These are phyloP conservation scores for Somion occarium DNA, from an alignment of 1,284 basidiomycete genomes.

Conservation along the genomic window DNA sequence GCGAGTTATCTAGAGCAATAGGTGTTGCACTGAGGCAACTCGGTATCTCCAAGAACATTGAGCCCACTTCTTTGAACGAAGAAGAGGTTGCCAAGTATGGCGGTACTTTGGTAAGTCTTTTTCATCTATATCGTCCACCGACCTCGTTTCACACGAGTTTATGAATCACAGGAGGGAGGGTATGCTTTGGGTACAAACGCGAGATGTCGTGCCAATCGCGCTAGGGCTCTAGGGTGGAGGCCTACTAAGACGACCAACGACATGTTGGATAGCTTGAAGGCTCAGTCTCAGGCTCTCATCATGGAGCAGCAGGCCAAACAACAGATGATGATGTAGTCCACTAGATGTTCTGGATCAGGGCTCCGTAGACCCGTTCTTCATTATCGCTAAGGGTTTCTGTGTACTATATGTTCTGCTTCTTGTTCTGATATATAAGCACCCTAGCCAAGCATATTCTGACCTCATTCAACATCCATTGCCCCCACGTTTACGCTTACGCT, in stretches of 20 bases:
- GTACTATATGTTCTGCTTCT: no score
- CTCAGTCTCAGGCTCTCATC: background rate
- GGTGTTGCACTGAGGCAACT: conserved; percentile 27
- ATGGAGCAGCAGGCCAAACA: background rate
- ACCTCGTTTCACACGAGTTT: background rate
- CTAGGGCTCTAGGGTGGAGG: conserved; percentile 33
- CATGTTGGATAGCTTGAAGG: conserved; percentile 25
- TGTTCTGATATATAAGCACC: no score
- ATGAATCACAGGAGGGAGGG: conserved; percentile 1
- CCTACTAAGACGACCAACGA: conserved; percentile 23
- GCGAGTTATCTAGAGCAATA: conserved; percentile 33
- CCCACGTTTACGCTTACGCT: no score
- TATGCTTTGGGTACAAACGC: conserved; percentile 34
- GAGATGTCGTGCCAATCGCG: conserved; percentile 31
- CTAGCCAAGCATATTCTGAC: no score
- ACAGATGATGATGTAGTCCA: background rate
- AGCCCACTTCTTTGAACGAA: conserved; percentile 25
- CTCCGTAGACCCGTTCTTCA: no score
- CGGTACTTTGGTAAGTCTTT: conserved; percentile 8
- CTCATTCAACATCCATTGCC: no score
- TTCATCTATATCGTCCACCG: background rate
- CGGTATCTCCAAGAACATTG: conserved; percentile 19
- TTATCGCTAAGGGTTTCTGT: no score
- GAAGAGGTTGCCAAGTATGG: conserved; percentile 26
- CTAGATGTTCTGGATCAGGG: no score